Evolutionary conservation across 352 stramenopile genomes (phyloP).

Genomic region (Phytophthora brassicae): DNA sequence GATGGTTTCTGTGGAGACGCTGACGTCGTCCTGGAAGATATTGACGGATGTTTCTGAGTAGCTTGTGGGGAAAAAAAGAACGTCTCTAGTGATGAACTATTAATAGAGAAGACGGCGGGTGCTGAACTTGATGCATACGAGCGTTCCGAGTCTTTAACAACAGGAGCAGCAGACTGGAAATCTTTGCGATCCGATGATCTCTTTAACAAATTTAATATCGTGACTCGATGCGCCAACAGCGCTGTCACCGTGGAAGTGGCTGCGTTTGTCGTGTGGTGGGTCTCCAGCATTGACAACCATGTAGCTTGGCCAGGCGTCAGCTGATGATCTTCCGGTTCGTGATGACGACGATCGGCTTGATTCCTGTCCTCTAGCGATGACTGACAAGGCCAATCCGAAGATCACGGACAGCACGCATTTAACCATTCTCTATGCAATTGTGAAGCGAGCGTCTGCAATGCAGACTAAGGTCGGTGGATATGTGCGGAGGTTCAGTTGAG

Average conservation of each 20-base stretch:
- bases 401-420: constrained; percentile 9
- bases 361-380: constrained; percentile 10
- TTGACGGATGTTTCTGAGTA: not conserved
- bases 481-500: constrained; percentile 22
- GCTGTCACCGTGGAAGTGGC: not conserved
- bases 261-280: not conserved
- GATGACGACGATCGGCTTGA: constrained; percentile 4
- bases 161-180: not conserved
- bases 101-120: not conserved
- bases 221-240: constrained; percentile 5
- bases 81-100: not conserved
- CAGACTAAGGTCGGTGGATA: constrained; percentile 11
- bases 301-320: not conserved
- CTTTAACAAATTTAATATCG: not conserved
- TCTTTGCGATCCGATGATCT: not conserved
- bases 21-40: not conserved
- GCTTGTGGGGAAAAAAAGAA: not conserved
- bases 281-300: constrained; percentile 8
- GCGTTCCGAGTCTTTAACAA: not conserved
- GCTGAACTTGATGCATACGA: not conserved
- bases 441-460: constrained; percentile 19
- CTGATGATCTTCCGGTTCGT: not conserved
- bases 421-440: constrained; percentile 16
- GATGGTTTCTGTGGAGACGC: constrained; percentile 6
- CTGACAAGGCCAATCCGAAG: constrained; percentile 9